Evolutionary conservation across 2,329 filamentous ascomycete species (phyloP), one percentile per base, ranked within the genome.

Genomic region (Pseudocercospora ulei): DNA sequence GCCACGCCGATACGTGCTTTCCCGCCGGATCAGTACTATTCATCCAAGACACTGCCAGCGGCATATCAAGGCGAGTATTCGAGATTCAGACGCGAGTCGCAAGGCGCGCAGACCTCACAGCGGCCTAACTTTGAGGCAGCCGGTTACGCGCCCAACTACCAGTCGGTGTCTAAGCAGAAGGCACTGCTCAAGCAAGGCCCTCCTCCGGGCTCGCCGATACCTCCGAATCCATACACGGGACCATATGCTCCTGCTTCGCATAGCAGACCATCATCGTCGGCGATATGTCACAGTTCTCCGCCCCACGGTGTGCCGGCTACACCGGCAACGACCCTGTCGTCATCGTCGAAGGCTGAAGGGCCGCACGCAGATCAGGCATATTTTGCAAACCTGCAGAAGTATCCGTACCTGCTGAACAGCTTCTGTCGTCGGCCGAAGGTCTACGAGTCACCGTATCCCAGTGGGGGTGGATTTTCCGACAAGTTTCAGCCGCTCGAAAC

Each of bases 401-500:
- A 66, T 44, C 65, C 65, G 7, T 67, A 67, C 48, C 56, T 68
- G 20, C 59, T 58, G 40, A 66, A 66, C 44, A 61, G 62, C 38
- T 67, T 63, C 51, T 60, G 64, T 34, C 57, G 65, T 43, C 57
- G 62, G 53, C 60, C 62, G 47, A 63, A 64, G 53, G 61, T 60
- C 53, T 68, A 69, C 56, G 60, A 64, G 38, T 67, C 65, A 46
- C 66, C 66, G 41, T 68, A 68, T 51, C 58, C 62, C 48, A 57
- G 58, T 35, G 59, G 60, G 44, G 62, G 61, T 41, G 62, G 62
- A 25, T 65, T 65, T 41, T 53, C 61, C 16, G 47, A 60, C 8
- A 58, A 62, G 38, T 67, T 62, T 54, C 58, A 57, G 51, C 60
- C 62, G 14, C 35, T 47, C 19, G 42, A 47, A 19, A 26, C 52